Base-by-base conservation (phyloP, 2,329 filamentous ascomycete genomes). In the Rhinocladiella mackenziei region DNA sequence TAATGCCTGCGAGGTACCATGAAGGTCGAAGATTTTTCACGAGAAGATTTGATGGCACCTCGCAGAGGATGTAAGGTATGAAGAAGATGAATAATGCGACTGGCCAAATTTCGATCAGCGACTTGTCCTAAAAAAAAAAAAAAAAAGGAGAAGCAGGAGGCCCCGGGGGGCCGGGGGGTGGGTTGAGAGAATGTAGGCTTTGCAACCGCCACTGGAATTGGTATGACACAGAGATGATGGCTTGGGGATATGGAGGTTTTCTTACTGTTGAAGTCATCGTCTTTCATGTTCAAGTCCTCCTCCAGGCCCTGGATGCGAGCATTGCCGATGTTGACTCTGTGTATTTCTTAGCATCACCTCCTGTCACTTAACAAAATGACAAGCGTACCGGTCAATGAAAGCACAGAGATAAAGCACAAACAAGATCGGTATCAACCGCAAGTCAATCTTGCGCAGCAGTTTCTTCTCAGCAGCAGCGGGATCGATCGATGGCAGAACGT, bases 381-480 rank as follows among this genome's bases (percentile, higher is more conserved):
- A 26, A 26, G 7, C 23, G 7, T 42, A 34, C 23, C 46, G 38
- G 17, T 48, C n/a, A 4, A 72, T 54, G 38, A 86, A 67, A 84
- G 73, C 60, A 87, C 84, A 58, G 86, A 88, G 67, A 88, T 84
- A 51, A 86, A 61, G 36, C 87, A 77, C 43, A 87, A 68, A 68
- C 10, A 76, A 57, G 65, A 81, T 80, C 0, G 82, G 83, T 55
- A 87, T 68, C 62, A 88, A 47, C 39, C 83, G 74, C 13, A 73
- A 57, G 59, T 89, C 84, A 43, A 89, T 80, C 66, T 87, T 89
- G 54, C 79, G 75, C 62, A 79, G 74, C 56, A 89, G 66, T 26
- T 68, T 73, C 47, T 65, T 70, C 60, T 86, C 81, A 7, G 65
- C 66, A 2, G 54, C 36, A 6, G 59, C 37, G 23, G 75, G 1